Conservation (phyloP, 1,284 basidiomycete genomes). For the Cryptococcus sp. region DNA sequence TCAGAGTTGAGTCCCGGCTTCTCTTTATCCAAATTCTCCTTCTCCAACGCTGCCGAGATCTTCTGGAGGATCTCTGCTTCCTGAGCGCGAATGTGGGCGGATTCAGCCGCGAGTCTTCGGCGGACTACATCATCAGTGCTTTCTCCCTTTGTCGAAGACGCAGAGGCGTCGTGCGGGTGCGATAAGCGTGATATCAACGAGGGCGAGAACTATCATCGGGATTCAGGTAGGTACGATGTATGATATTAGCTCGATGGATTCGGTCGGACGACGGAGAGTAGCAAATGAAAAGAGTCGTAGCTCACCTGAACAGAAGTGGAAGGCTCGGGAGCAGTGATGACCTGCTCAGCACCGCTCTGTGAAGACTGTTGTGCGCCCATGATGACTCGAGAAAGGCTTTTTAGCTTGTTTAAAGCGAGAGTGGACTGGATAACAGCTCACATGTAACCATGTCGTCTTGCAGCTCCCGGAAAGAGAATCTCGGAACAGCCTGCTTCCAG, state of each 20-base stretch:
- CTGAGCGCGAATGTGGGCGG: conserved; percentile 45
- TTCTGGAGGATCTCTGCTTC: conserved; percentile 49
- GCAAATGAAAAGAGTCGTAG: background rate
- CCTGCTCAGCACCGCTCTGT: conserved; percentile 40
- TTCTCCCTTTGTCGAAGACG: conserved; percentile 12
- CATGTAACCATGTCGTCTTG: no score
- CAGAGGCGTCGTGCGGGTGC: conserved; percentile 22
- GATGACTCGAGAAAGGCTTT: conserved; percentile 3
- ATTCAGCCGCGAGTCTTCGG: conserved; percentile 47
- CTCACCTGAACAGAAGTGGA: conserved; percentile 48
- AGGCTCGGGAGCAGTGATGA: conserved; percentile 43
- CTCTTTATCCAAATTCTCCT: conserved; percentile 54
- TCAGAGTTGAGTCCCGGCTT: conserved; percentile 50
- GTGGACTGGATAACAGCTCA: no score
- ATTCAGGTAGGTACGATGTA: no score
- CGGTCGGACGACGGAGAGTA: background rate
- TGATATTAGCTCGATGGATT: background rate
- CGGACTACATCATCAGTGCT: conserved; percentile 44
- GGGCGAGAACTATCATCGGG: conserved; percentile 45
- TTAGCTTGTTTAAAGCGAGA: no score
- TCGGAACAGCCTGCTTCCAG: no score
- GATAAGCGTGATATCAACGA: conserved; percentile 47
- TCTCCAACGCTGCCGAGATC: conserved; percentile 51
- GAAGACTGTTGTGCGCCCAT: conserved; percentile 48
- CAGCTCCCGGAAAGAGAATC: no score